A percentile compares a stretch with the other conserved stretches of the same genome.
phyloP scores from a whole-genome alignment of 78 protist genomes.

The Carpediemonas membranifera region DNA sequence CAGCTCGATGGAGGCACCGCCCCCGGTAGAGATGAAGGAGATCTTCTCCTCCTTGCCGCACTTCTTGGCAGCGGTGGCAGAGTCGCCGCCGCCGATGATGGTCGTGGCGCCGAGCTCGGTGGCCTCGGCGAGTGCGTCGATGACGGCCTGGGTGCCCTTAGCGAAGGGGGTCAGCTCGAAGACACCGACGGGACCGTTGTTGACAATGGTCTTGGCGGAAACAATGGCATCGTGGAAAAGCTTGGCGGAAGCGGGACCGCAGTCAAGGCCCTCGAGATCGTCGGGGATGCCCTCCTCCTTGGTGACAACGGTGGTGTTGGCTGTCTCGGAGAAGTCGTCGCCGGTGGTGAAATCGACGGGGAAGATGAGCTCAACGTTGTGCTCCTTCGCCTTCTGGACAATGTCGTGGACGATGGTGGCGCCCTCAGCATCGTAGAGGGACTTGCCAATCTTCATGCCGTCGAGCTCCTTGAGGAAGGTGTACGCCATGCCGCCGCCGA shows the following conservation, averaged over 20 bases:
- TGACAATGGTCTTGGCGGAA: conserved; percentile 69
- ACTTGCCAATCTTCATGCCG: conserved; percentile 55
- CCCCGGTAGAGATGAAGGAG: conserved; percentile 89
- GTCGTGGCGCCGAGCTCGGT: conserved; percentile 68
- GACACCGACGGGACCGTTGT: conserved; percentile 97
- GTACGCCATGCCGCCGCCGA: conserved; percentile 92
- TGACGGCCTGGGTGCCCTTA: conserved; percentile 63
- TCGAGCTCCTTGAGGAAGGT: conserved; percentile 79
- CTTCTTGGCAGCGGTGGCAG: conserved; percentile 78
- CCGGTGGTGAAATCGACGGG: conserved; percentile 82
- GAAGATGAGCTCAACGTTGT: conserved; percentile 61
- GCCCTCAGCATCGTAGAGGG: conserved; percentile 71
- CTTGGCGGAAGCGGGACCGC: conserved; percentile 76
- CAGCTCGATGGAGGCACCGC: conserved; percentile 98
- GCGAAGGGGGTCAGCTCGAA: conserved; percentile 80
- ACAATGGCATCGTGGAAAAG: conserved; percentile 33
- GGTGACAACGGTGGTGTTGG: conserved; percentile 26
- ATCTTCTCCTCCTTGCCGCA: conserved; percentile 50
- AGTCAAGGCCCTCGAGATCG: conserved; percentile 91
- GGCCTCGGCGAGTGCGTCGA: conserved; percentile 60
- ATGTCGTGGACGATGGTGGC: conserved; percentile 59
- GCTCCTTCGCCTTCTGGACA: conserved; percentile 64
- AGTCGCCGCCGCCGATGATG: conserved; percentile 97
- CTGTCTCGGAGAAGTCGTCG: conserved; percentile 53
- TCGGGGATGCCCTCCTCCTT: conserved; percentile 77